A percentile compares a stretch with the other conserved stretches of the same genome.
phyloP scores from a whole-genome alignment of 1,284 basidiomycete genomes.

The Microbotryomycetes sp. region DNA sequence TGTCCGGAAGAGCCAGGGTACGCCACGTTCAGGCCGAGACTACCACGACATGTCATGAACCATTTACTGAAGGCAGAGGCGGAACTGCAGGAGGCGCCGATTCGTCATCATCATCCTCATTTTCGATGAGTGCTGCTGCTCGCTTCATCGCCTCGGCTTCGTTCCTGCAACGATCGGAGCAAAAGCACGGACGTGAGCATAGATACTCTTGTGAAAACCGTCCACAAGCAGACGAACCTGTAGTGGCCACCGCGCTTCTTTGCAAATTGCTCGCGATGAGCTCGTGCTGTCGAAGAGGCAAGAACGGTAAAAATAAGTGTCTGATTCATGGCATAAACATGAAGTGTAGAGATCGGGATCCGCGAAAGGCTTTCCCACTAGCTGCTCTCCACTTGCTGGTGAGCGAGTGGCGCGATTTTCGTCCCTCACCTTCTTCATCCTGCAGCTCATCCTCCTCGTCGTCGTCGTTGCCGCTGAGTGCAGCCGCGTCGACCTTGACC shows the following conservation, averaged over 20 bases:
- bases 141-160: conserved; percentile 29
- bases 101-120: conserved; percentile 9
- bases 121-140: conserved; percentile 17
- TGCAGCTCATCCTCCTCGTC: conserved; percentile 22
- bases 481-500: conserved; percentile 30
- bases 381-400: not conserved
- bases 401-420: not conserved
- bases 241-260: conserved; percentile 27
- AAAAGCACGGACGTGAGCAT: not conserved
- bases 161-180: conserved; percentile 3
- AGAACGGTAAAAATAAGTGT: not conserved
- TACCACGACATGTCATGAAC: too few species aligned
- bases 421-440: conserved; percentile 32
- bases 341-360: not conserved
- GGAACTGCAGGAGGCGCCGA: not conserved
- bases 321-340: not conserved
- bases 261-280: conserved; percentile 26
- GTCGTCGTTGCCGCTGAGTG: conserved; percentile 7
- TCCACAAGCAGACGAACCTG: not conserved
- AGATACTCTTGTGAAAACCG: not conserved
- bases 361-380: not conserved
- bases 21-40: too few species aligned
- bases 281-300: conserved; percentile 15
- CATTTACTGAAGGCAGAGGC: not conserved
- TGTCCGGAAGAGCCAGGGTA: too few species aligned